Evolutionary conservation across 2,329 filamentous ascomycete species (phyloP).

Genomic region (Juglanconis oblonga): DNA sequence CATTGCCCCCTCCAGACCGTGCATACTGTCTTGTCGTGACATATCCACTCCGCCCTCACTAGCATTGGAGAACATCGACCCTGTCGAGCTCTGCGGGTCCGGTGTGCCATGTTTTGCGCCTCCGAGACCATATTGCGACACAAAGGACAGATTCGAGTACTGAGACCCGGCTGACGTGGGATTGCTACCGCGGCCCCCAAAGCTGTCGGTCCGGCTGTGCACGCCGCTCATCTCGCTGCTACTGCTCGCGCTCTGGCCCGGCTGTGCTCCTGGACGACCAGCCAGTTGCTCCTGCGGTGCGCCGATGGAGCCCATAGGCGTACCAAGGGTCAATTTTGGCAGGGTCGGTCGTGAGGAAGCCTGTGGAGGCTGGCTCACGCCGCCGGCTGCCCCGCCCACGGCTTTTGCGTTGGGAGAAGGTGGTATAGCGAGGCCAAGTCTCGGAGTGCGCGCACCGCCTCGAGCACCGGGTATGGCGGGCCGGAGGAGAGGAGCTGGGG

Average conservation of each 20-base stretch:
- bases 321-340: conserved; percentile 80
- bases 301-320: conserved; percentile 78
- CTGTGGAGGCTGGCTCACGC: conserved; percentile 25
- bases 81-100: conserved; percentile 85
- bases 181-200: conserved; percentile 74
- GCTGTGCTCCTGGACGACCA: conserved; percentile 51
- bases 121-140: conserved; percentile 67
- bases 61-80: conserved; percentile 77
- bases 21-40: conserved; percentile 79
- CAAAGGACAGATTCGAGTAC: conserved; percentile 79
- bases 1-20: conserved; percentile 67
- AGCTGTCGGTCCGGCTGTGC: conserved; percentile 81
- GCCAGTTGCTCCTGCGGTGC: conserved; percentile 66
- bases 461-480: conserved; percentile 74
- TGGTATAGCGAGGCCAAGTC: conserved; percentile 86
- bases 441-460: conserved; percentile 63
- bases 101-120: conserved; percentile 65
- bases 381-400: conserved; percentile 50
- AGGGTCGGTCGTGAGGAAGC: conserved; percentile 57
- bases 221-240: conserved; percentile 77
- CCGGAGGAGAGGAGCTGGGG: conserved; percentile 73
- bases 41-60: conserved; percentile 73
- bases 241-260: conserved; percentile 66
- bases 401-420: conserved; percentile 80
- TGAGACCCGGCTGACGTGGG: conserved; percentile 86